These are phyloP conservation scores for Pythium pyrilobum DNA, from an alignment of 352 stramenopile genomes.

Conservation along the genomic window DNA sequence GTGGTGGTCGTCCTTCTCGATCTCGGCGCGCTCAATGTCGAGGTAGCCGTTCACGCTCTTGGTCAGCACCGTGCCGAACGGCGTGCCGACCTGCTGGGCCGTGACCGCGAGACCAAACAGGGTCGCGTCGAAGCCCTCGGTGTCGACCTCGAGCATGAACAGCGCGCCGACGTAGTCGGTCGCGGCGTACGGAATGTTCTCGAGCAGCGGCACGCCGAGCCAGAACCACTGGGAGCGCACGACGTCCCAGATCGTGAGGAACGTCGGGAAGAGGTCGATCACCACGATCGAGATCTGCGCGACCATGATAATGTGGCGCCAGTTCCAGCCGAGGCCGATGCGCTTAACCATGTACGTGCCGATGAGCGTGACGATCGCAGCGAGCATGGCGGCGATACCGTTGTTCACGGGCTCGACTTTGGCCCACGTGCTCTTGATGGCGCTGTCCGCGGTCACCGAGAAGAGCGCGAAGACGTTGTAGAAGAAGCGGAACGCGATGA, in stretches of 20 bases:
- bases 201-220: constrained; percentile 47
- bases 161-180: constrained; percentile 39
- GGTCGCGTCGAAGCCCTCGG: constrained; percentile 43
- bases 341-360: constrained; percentile 35
- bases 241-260: constrained; percentile 64
- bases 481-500: constrained; percentile 27
- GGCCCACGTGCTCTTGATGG: constrained; percentile 48
- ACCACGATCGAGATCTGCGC: constrained; percentile 38
- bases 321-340: constrained; percentile 55
- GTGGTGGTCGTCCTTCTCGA: constrained; percentile 20
- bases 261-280: constrained; percentile 40
- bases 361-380: constrained; percentile 31
- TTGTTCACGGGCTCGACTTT: constrained; percentile 57
- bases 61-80: constrained; percentile 48
- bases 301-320: constrained; percentile 33
- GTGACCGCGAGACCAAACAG: constrained; percentile 42
- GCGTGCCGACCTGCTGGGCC: constrained; percentile 33
- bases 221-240: constrained; percentile 69
- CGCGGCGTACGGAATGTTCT: constrained; percentile 42
- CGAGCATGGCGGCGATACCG: constrained; percentile 39
- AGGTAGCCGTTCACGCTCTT: constrained; percentile 55
- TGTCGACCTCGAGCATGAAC: constrained; percentile 49
- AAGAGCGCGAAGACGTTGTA: constrained; percentile 34
- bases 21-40: constrained; percentile 29
- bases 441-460: constrained; percentile 36